Conservation (phyloP, 78 protist genomes). For the Parvularia atlantis region DNA sequence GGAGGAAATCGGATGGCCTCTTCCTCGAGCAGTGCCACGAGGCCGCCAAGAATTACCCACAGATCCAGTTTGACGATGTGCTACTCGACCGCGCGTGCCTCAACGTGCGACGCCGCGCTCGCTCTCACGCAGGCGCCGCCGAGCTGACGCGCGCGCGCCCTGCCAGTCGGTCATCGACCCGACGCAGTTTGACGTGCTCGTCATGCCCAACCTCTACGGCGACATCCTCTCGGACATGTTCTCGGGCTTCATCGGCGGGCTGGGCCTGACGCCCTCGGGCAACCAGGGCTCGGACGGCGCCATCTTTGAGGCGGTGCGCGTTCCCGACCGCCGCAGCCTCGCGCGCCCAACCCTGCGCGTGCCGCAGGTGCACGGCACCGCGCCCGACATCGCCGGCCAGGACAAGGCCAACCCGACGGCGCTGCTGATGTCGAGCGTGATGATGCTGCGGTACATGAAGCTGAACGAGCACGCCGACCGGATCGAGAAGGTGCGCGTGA, state of each 20-base stretch:
- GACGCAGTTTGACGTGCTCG: slow-evolving; percentile 39
- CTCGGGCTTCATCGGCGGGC: slow-evolving; percentile 78
- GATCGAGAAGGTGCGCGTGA: slow-evolving; percentile 43
- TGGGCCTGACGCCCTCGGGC: slow-evolving; percentile 68
- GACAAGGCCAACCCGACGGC: slow-evolving; percentile 69
- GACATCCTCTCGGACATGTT: slow-evolving; percentile 62
- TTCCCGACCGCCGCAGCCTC: neutral
- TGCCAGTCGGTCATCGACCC: neutral
- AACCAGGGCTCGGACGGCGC: slow-evolving; percentile 59
- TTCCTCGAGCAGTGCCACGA: slow-evolving; percentile 1
- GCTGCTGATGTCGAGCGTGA: slow-evolving; percentile 42
- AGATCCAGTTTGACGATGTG: slow-evolving; percentile 32
- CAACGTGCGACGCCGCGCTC: slow-evolving; percentile 32
- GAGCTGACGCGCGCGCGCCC: neutral
- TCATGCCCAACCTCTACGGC: slow-evolving; percentile 59
- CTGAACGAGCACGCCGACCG: slow-evolving; percentile 29
- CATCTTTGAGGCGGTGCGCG: slow-evolving; percentile 58
- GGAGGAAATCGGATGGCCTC: slow-evolving; percentile 3
- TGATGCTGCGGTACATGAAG: slow-evolving; percentile 61
- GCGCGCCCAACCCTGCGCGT: neutral
- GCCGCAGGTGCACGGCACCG: slow-evolving; percentile 56
- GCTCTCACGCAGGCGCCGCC: too few species aligned
- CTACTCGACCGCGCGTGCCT: slow-evolving; percentile 77
- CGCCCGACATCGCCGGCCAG: slow-evolving; percentile 54
- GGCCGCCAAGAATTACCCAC: slow-evolving; percentile 41